Conservation (phyloP, 805 yeast species). For the Hanseniaspora hatyaiensis region DNA sequence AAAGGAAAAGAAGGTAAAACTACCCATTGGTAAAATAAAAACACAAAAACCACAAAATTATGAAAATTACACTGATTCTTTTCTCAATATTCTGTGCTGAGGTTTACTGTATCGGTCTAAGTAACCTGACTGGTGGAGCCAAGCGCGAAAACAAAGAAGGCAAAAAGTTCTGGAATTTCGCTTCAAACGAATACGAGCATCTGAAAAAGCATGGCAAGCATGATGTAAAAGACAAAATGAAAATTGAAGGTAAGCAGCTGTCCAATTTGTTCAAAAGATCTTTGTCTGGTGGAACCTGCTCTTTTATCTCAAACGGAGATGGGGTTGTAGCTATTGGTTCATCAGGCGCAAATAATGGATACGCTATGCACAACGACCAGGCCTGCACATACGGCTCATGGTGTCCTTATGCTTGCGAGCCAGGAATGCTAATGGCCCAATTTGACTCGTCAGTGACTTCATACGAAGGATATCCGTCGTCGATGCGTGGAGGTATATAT, state of each 20-base stretch:
- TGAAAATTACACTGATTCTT: no score
- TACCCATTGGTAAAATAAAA: no score
- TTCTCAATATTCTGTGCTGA: no score
- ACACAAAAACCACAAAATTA: no score
- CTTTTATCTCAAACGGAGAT: conserved; percentile 49
- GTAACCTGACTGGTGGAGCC: conserved; percentile 17
- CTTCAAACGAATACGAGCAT: conserved; percentile 9
- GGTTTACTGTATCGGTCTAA: background rate
- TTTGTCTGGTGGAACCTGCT: conserved; percentile 36
- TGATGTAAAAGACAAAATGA: conserved; percentile 20
- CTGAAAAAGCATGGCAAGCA: conserved; percentile 19
- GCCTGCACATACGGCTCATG: conserved; percentile 61
- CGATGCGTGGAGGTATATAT: conserved; percentile 72
- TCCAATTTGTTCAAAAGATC: conserved; percentile 25
- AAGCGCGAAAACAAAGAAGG: background rate
- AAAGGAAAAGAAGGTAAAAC: no score
- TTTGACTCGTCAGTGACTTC: conserved; percentile 72
- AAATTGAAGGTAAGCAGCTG: conserved; percentile 24
- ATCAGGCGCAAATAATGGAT: conserved; percentile 54
- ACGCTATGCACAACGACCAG: conserved; percentile 76
- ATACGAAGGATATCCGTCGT: conserved; percentile 56
- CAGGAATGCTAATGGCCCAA: conserved; percentile 78
- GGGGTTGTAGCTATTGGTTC: conserved; percentile 63
- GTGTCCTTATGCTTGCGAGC: conserved; percentile 87
- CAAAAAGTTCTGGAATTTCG: background rate